These are phyloP conservation scores for Yamadazyma nakazawae DNA, from an alignment of 805 yeast species.

Conservation along the genomic window DNA sequence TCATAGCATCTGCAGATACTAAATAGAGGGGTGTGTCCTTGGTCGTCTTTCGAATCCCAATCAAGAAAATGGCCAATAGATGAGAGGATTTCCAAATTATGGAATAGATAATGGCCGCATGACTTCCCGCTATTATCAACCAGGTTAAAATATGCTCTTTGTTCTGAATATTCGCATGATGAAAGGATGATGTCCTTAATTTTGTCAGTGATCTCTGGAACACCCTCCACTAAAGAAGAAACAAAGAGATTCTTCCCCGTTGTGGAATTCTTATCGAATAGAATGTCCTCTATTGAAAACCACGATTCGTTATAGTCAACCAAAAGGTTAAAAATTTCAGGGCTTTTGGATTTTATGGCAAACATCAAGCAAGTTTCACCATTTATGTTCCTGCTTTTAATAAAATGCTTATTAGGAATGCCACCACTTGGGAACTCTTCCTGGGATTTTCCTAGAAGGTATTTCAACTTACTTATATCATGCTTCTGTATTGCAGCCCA, in stretches of 20 bases:
- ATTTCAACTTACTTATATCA: conserved; percentile 19
- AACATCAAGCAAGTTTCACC: conserved; percentile 75
- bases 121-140: conserved; percentile 55
- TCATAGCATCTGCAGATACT: conserved; percentile 79
- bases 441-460: conserved; percentile 14
- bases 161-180: conserved; percentile 45
- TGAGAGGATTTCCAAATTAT: conserved; percentile 48
- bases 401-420: conserved; percentile 19
- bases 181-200: conserved; percentile 40
- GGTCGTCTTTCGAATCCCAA: conserved; percentile 66
- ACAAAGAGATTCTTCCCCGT: conserved; percentile 55
- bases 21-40: conserved; percentile 75
- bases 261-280: conserved; percentile 56
- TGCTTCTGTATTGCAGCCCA: conserved; percentile 48
- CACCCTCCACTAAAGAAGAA: conserved; percentile 58
- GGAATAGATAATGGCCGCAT: conserved; percentile 71
- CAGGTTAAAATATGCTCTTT: conserved; percentile 44
- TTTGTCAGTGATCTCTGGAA: conserved; percentile 42
- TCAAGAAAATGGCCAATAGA: conserved; percentile 56
- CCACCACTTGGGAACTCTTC: conserved; percentile 9
- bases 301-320: conserved; percentile 44
- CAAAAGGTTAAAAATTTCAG: conserved; percentile 44
- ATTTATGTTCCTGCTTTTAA: conserved; percentile 27
- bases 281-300: conserved; percentile 63
- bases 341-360: conserved; percentile 51